Conservation (phyloP, 495 filamentous ascomycete species). For the Xylaria sp. region DNA sequence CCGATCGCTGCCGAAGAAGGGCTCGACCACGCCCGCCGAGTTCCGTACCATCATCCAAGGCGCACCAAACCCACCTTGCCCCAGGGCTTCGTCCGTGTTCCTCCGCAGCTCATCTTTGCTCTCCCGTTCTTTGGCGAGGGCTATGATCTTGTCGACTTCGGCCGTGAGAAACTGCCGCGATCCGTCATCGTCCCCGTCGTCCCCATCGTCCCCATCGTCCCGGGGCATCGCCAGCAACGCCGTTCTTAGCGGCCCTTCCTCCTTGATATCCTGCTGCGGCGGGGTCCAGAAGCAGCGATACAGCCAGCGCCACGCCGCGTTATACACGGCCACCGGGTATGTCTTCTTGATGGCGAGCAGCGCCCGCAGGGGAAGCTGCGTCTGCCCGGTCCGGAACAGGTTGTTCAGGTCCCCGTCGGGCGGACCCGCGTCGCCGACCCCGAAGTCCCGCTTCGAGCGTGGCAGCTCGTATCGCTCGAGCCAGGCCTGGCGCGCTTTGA, state of each 20-base stretch:
- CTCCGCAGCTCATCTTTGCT: neutral
- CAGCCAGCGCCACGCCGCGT: slow-evolving; percentile 3
- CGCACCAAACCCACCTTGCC: slow-evolving; percentile 6
- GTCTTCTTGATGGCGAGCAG: slow-evolving; percentile 18
- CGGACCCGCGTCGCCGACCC: neutral
- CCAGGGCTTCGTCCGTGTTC: slow-evolving; percentile 12
- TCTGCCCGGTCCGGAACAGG: slow-evolving; percentile 6
- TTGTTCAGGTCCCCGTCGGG: slow-evolving; percentile 13
- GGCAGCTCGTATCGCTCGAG: slow-evolving; percentile 18
- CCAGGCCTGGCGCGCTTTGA: slow-evolving; percentile 17
- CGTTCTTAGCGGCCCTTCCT: neutral
- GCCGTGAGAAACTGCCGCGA: neutral
- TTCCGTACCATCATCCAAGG: slow-evolving; percentile 17
- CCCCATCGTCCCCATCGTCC: neutral
- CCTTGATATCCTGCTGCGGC: slow-evolving; percentile 10
- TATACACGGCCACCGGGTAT: neutral
- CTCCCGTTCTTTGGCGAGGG: neutral
- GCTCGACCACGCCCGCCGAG: slow-evolving; percentile 7
- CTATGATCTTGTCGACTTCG: slow-evolving; percentile 14
- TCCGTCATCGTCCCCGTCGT: too few species aligned
- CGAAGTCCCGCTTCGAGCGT: slow-evolving; percentile 18
- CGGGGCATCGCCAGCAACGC: slow-evolving; percentile 7
- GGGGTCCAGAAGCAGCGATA: slow-evolving; percentile 18
- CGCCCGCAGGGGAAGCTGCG: neutral
- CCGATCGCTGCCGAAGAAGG: slow-evolving; percentile 20